Evolutionary conservation across 2,329 filamentous ascomycete species (phyloP), one percentile per base, ranked within the genome.

Genomic region (Stachybotrys elegans): DNA sequence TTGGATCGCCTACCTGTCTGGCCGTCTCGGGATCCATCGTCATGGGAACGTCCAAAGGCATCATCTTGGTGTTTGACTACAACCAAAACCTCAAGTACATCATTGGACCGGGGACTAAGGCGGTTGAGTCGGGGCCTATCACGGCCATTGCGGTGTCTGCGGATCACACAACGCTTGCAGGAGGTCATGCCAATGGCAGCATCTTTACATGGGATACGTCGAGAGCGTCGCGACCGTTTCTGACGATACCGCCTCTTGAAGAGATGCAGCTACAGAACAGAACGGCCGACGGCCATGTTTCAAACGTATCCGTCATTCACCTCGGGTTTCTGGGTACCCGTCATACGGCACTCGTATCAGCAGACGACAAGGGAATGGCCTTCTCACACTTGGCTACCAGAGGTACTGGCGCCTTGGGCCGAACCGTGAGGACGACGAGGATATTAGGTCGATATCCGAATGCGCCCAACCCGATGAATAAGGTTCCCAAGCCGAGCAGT

Each of bases 151-250:
- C 93, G 5, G 82, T 97, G 46, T 95, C 93, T 22, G 91, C 92
- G 16, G 93, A 98, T 59, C 90, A 97, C 63, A 86, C 88, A 2
- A 95, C 92, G 1, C 77, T 98, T 51, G 93, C 89, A 25, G 88
- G 84, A 29, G 93, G 93, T 4, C 92, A 98, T 75, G 84, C 83
- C 1, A 88, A 85, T 55, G 94, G 93, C 4, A 84, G 83, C 59
- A 95, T 98, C 43, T 97, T 96, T 59, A 98, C 92, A 0, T 98
- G 94, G 94, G 94, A 98, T 62, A 85, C 92, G 12, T 79, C 80
- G 32, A 79, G 86, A 45, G 79, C 86, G n/a, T 82, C 89, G 4
- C 79, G 87, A 23, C 93, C 92, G 0, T 98, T 98, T 62, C 76
- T 98, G 23, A 83, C 88, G 41, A 91, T 98, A 35, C 81, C 85